Conservation (phyloP, 2,329 filamentous ascomycete genomes). For the Sporothrix sp. region DNA sequence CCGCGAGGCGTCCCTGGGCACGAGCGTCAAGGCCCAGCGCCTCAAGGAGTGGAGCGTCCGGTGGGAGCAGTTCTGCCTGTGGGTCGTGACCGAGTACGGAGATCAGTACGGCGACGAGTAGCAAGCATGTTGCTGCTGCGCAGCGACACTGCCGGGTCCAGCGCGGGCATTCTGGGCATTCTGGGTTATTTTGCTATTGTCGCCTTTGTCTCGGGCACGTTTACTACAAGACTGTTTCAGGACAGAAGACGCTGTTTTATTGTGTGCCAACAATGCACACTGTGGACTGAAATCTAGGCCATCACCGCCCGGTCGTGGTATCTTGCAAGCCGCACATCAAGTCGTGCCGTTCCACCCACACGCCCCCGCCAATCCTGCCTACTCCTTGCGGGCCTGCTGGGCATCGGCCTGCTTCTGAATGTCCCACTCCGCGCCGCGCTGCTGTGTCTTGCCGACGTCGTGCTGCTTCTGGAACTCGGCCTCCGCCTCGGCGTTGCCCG, state of each 20-base stretch:
- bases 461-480: constrained; percentile 58
- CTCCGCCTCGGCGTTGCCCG: constrained; percentile 59
- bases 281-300: no score
- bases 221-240: no score
- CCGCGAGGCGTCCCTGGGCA: constrained; percentile 62
- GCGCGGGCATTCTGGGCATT: no score
- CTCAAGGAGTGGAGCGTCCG: constrained; percentile 69
- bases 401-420: constrained; percentile 61
- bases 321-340: no score
- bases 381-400: constrained; percentile 5
- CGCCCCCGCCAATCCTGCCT: neutral
- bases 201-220: neutral
- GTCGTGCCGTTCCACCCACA: no score
- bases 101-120: constrained; percentile 46
- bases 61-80: constrained; percentile 87
- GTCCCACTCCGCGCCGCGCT: constrained; percentile 75
- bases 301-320: no score
- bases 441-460: constrained; percentile 68
- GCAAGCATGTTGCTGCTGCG: no score
- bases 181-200: constrained; percentile 16
- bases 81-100: constrained; percentile 71
- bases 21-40: constrained; percentile 58
- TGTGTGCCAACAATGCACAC: no score
- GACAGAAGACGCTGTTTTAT: no score
- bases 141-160: neutral